Conservation (phyloP, 495 filamentous ascomycete species). For the Aspergillus nidulans region DNA sequence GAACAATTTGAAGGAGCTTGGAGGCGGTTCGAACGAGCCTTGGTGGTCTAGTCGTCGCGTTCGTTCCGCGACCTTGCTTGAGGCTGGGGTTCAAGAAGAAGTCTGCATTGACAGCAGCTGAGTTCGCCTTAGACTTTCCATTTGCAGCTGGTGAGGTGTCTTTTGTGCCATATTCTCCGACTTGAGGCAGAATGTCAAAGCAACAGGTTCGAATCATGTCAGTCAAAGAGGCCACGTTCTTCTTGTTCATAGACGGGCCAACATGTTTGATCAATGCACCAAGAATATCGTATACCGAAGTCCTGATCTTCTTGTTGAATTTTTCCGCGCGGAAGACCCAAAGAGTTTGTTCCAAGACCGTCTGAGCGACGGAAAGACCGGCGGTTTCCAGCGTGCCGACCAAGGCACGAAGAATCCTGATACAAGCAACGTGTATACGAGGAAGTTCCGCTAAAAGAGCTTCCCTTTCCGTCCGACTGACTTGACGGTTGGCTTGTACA, state of each 20-base stretch:
- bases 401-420: slow-evolving; percentile 54
- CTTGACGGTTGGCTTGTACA: slow-evolving; percentile 57
- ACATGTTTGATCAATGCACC: slow-evolving; percentile 52
- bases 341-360: slow-evolving; percentile 60
- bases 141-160: slow-evolving; percentile 27
- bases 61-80: slow-evolving; percentile 24
- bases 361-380: slow-evolving; percentile 50
- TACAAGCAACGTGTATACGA: slow-evolving; percentile 62
- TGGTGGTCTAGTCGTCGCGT: slow-evolving; percentile 18
- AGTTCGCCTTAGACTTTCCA: slow-evolving; percentile 32
- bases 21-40: slow-evolving; percentile 46
- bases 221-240: slow-evolving; percentile 53
- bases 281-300: slow-evolving; percentile 54
- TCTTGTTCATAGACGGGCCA: slow-evolving; percentile 61
- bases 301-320: slow-evolving; percentile 52
- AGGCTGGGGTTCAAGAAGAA: slow-evolving; percentile 43
- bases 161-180: slow-evolving; percentile 31
- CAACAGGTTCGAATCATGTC: slow-evolving; percentile 59
- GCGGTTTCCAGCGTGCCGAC: slow-evolving; percentile 49
- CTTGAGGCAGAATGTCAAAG: slow-evolving; percentile 53
- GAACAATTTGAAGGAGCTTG: slow-evolving; percentile 55
- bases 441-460: slow-evolving; percentile 67
- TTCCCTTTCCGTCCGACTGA: slow-evolving; percentile 74
- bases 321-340: slow-evolving; percentile 65
- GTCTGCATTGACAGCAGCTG: slow-evolving; percentile 48